Evolutionary conservation across 2,329 filamentous ascomycete genomes (phyloP), one percentile per base, ranked within the genome.

Genomic region (Cryphonectria carpinicola): DNA sequence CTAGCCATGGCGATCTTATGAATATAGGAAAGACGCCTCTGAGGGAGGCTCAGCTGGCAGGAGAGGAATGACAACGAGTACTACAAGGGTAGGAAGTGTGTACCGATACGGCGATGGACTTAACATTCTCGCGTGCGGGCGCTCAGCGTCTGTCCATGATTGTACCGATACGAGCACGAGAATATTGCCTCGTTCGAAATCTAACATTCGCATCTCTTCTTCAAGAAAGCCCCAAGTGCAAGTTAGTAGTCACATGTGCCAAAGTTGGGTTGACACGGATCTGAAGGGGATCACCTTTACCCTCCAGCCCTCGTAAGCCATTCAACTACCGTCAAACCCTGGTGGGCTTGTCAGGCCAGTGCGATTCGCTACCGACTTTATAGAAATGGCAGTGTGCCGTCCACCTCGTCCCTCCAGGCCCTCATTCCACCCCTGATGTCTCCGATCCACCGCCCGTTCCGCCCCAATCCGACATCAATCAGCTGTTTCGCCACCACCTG

Each of bases 391-490:
- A 89, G 78, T 5, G 80, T 84, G 13, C 80, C 75, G 73, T 95
- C 92, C 1, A 95, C 87, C 39, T 88, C 83, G 4, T 86, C 81
- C 77, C 89, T 92, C 93, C 93, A 96, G 6, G 92, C 90, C 74
- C 81, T 85, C 76, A 95, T 85, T 0, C 93, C 93, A 0, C 92
- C 93, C 67, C 83, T 83, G 37, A 96, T 89, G 78, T 96, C 93
- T 14, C 88, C 88, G 61, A 95, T 87, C 74, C 86, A 88, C 14
- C 89, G 84, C 0, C 87, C 87, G 1, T 80, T 79, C n/a, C 77
- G 76, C 43, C 84, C 87, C 2, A 90, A 74, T 0, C 88, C 88
- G 61, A 89, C 76, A 19, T 91, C 87, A 75, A 91, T 90, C 70
- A 95, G 82, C 75, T 88, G 90, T 74, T 83, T 86, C 0, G 89